A percentile compares a stretch with the other conserved stretches of the same genome.
phyloP scores from a whole-genome alignment of 2,329 filamentous ascomycete species.

The Aphanoascus verrucosus region DNA sequence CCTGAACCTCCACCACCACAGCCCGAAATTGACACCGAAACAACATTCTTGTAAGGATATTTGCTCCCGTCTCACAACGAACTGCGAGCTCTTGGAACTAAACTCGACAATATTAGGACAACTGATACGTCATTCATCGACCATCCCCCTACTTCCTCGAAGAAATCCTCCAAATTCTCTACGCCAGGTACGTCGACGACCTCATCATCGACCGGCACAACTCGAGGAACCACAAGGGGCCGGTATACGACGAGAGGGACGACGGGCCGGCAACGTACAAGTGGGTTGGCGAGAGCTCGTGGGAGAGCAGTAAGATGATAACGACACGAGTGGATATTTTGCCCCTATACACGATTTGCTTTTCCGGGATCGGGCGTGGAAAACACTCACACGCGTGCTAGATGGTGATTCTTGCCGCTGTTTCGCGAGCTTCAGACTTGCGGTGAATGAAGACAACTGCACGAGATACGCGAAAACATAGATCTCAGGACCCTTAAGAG shows the following conservation, averaged over 20 bases:
- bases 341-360: not conserved
- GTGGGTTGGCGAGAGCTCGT: constrained; percentile 21
- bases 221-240: constrained; percentile 22
- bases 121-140: constrained; percentile 88
- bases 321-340: not conserved
- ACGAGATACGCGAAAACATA: too few relatives aligned
- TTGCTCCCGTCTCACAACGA: constrained; percentile 4
- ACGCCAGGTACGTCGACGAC: constrained; percentile 19
- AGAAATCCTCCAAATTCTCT: constrained; percentile 30
- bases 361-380: not conserved
- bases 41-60: constrained; percentile 66
- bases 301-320: not conserved
- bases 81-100: not conserved
- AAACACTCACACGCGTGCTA: not conserved
- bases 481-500: too few relatives aligned
- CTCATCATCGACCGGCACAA: constrained; percentile 19
- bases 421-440: not conserved
- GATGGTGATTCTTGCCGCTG: not conserved
- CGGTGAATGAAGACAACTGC: not conserved
- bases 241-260: constrained; percentile 32
- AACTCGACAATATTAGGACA: constrained; percentile 48
- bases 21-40: constrained; percentile 50
- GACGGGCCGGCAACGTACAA: constrained; percentile 26
- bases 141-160: constrained; percentile 55
- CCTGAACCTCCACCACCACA: constrained; percentile 20